Evolutionary conservation across 352 stramenopile genomes (phyloP).

Genomic region (Phytophthora melonis): DNA sequence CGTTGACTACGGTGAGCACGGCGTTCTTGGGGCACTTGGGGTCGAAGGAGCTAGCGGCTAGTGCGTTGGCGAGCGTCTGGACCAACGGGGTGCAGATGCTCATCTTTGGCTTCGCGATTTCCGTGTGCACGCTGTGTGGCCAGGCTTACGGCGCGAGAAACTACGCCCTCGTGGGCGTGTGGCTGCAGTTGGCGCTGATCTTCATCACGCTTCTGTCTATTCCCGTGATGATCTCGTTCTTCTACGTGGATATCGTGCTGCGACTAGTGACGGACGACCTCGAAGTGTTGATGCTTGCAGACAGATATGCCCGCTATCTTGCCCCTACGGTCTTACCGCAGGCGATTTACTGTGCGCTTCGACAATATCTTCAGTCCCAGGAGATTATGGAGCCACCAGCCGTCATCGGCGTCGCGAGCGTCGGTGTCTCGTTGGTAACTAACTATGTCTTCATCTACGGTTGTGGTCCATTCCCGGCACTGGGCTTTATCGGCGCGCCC

Average conservation of each 20-base stretch:
- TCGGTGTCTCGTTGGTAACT: slow-evolving; percentile 70
- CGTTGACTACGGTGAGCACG: slow-evolving; percentile 78
- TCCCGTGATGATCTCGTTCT: slow-evolving; percentile 86
- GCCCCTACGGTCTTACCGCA: slow-evolving; percentile 74
- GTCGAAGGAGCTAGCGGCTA: slow-evolving; percentile 78
- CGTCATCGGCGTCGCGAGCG: slow-evolving; percentile 72
- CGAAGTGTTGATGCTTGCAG: slow-evolving; percentile 66
- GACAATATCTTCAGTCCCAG: slow-evolving; percentile 84
- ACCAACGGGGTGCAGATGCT: slow-evolving; percentile 84
- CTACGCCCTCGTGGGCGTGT: slow-evolving; percentile 79
- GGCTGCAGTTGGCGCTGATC: slow-evolving; percentile 82
- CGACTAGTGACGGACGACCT: slow-evolving; percentile 72
- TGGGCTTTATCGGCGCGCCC: slow-evolving; percentile 82
- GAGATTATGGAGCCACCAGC: slow-evolving; percentile 84
- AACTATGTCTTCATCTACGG: slow-evolving; percentile 90
- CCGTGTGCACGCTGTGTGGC: slow-evolving; percentile 81
- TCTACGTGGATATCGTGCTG: slow-evolving; percentile 83
- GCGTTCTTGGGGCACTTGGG: slow-evolving; percentile 84
- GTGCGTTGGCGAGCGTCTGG: slow-evolving; percentile 80
- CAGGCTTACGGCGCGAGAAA: slow-evolving; percentile 86
- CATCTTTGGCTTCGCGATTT: slow-evolving; percentile 83
- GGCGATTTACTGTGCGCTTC: slow-evolving; percentile 76
- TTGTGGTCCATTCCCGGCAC: slow-evolving; percentile 55
- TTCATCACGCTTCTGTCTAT: slow-evolving; percentile 81
- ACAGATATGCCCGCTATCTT: slow-evolving; percentile 72